Evolutionary conservation across 371 early-diverging fungal species (phyloP).

Genomic region (Dichotomocladium elegans): DNA sequence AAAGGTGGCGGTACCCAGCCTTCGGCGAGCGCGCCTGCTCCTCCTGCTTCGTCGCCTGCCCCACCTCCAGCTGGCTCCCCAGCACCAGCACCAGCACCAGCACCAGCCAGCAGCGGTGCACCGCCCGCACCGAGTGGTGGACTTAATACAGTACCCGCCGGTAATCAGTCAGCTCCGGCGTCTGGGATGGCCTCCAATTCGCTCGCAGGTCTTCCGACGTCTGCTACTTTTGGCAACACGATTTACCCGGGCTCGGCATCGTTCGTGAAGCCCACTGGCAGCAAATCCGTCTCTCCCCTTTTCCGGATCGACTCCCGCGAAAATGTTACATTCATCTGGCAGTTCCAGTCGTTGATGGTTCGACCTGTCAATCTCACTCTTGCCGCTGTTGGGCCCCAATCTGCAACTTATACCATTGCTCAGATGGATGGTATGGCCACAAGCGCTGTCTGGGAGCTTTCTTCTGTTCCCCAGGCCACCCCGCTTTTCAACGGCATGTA

Average conservation of each 20-base stretch:
- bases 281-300: conserved; percentile 40
- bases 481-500: conserved; percentile 45
- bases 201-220: conserved; percentile 29
- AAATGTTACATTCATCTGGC: conserved; percentile 47
- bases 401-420: conserved; percentile 36
- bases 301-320: conserved; percentile 34
- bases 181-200: too few species aligned
- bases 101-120: neutral
- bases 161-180: neutral
- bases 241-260: conserved; percentile 31
- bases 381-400: conserved; percentile 40
- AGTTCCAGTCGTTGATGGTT: conserved; percentile 33
- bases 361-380: conserved; percentile 38
- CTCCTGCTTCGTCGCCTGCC: too few species aligned
- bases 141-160: neutral
- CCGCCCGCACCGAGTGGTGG: neutral
- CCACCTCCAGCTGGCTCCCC: neutral
- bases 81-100: neutral
- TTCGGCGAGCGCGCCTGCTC: too few species aligned
- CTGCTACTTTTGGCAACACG: conserved; percentile 34
- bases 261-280: conserved; percentile 36
- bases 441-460: conserved; percentile 42
- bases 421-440: conserved; percentile 32
- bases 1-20: too few species aligned
- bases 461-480: conserved; percentile 30